A percentile compares a stretch with the other conserved stretches of the same genome.
Evolutionary conservation across 306 rosid species (phyloP).

Genomic region (Vicia villosa): DNA sequence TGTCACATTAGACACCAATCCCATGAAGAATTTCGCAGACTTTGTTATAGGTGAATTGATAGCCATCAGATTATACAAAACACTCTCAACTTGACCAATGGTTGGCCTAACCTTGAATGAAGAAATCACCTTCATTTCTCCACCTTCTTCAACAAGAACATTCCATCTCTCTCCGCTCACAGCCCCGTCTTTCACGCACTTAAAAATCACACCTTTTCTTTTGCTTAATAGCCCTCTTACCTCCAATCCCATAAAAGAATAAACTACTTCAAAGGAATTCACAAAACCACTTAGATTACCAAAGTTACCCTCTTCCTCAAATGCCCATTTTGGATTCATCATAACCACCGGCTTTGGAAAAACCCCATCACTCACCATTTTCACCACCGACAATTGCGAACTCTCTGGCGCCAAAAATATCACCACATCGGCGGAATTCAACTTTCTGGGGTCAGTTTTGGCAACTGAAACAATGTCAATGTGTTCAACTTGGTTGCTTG

Average conservation of each 20-base stretch:
- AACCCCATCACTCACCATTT: slow-evolving; percentile 50
- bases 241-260: slow-evolving; percentile 87
- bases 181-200: slow-evolving; percentile 81
- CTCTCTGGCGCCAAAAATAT: slow-evolving; percentile 68
- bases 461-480: slow-evolving; percentile 52
- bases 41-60: slow-evolving; percentile 85
- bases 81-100: slow-evolving; percentile 79
- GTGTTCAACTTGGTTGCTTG: slow-evolving; percentile 55
- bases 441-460: slow-evolving; percentile 40
- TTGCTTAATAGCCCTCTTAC: slow-evolving; percentile 75
- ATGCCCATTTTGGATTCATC: slow-evolving; percentile 81
- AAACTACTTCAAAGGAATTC: slow-evolving; percentile 83
- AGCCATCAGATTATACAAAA: slow-evolving; percentile 87
- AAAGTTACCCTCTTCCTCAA: slow-evolving; percentile 71
- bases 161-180: slow-evolving; percentile 78
- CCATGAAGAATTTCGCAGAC: slow-evolving; percentile 80
- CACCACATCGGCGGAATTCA: slow-evolving; percentile 62
- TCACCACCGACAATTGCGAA: slow-evolving; percentile 52
- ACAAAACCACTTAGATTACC: slow-evolving; percentile 63
- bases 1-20: slow-evolving; percentile 78
- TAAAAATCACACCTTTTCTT: slow-evolving; percentile 77
- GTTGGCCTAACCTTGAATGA: slow-evolving; percentile 68
- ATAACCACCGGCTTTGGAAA: slow-evolving; percentile 81
- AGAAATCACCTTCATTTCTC: slow-evolving; percentile 60
- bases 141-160: slow-evolving; percentile 87